Evolutionary conservation across 1,284 basidiomycete species (phyloP).

Genomic region (Apiotrichum akiyoshidainum): DNA sequence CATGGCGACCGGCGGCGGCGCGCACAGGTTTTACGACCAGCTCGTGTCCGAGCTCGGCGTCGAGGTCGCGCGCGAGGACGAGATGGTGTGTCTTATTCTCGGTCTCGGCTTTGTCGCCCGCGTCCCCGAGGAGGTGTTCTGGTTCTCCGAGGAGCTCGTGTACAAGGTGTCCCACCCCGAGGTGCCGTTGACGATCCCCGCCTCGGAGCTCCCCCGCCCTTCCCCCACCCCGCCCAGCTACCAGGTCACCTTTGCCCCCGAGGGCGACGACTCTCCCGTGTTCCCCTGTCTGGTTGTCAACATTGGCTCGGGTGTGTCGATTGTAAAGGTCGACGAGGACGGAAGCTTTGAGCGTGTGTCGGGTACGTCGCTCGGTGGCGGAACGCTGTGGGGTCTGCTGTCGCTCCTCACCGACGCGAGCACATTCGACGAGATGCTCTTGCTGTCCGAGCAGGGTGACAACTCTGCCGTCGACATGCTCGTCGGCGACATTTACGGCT

Average conservation of each 20-base stretch:
- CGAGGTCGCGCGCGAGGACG: slow-evolving; percentile 85
- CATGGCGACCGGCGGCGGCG: slow-evolving; percentile 96
- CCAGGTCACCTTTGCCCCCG: slow-evolving; percentile 73
- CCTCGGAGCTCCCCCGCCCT: slow-evolving; percentile 70
- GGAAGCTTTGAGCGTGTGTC: slow-evolving; percentile 94
- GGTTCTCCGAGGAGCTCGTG: slow-evolving; percentile 96
- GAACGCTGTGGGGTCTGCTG: slow-evolving; percentile 96
- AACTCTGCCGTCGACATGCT: slow-evolving; percentile 97
- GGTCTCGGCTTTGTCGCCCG: slow-evolving; percentile 92
- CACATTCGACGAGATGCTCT: slow-evolving; percentile 93
- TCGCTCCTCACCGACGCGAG: slow-evolving; percentile 93
- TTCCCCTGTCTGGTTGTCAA: slow-evolving; percentile 96
- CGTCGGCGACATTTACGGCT: slow-evolving; percentile 97
- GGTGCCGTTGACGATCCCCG: slow-evolving; percentile 25
- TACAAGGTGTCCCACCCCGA: slow-evolving; percentile 70
- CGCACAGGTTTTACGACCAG: slow-evolving; percentile 86
- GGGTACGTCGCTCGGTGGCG: slow-evolving; percentile 96
- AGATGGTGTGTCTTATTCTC: slow-evolving; percentile 98
- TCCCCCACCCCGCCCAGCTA: slow-evolving; percentile 88
- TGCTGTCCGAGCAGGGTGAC: slow-evolving; percentile 87
- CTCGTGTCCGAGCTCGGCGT: slow-evolving; percentile 74
- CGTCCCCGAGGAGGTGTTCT: slow-evolving; percentile 97
- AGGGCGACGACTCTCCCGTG: slow-evolving; percentile 63
- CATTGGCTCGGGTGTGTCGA: slow-evolving; percentile 95
- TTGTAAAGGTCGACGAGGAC: slow-evolving; percentile 95